Base-by-base conservation (phyloP, 2,329 filamentous ascomycete genomes). In the Cercospora nicotianae region DNA sequence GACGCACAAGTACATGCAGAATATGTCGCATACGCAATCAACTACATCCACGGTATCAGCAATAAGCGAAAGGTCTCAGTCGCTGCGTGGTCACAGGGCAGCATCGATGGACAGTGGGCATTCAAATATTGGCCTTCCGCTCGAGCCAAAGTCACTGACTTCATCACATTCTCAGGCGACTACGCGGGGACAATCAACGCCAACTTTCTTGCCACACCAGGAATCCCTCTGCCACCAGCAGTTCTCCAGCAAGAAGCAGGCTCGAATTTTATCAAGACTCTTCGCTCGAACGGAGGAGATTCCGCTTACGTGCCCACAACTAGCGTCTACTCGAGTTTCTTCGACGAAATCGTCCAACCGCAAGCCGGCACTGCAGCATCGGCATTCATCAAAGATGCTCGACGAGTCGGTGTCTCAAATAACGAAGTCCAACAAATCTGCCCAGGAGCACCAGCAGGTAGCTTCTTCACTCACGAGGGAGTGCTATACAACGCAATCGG, bases 271-370 rank as follows among this genome's bases (percentile, higher is more conserved):
- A 39, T 39, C 13, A 39, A 39, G 33, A 39, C 33, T 39, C 33
- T 39, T 3, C 33, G 33, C 33, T 13, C 33, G 13, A 39, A 39
- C 5, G 33, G 33, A 39, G 33, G 33, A 39, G 33, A 39, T 13
- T 39, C 33, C 33, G 33, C 33, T 39, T 39, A 39, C 33, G 33
- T 39, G 13, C 33, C 33, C 16, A 39, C 33, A 39, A 39, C 85
- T 0, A 84, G 80, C 0, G 77, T 87, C 57, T 87, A 84, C 76
- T 5, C 73, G 81, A 82, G 77, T 9, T 75, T 81, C 53, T 75
- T 80, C 68, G 84, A 87, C 69, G 81, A 87, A 70, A 79, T 87
- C 58, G 83, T 87, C 1, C 75, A 86, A 74, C 85, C 83, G 1
- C 81, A 85, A 75, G 70, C 72, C 39, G 84, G 83, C 2, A 75